These are phyloP conservation scores for Aspergillus versicolor DNA, from an alignment of 2,329 filamentous ascomycete genomes.

Conservation along the genomic window DNA sequence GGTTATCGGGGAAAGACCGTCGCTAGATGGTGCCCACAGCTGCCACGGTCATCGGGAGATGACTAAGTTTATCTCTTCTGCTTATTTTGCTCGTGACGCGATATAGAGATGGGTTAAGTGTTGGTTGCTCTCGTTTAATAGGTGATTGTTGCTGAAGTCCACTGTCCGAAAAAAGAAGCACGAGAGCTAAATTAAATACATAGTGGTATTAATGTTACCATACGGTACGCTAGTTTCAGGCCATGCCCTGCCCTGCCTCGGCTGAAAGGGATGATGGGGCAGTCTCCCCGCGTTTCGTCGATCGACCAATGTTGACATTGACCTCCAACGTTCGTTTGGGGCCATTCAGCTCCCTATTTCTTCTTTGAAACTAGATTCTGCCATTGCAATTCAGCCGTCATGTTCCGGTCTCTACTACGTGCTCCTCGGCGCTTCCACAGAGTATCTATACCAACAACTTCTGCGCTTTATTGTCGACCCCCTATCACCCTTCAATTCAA, in stretches of 20 bases:
- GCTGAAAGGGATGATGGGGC: background rate
- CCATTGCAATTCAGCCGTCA: background rate
- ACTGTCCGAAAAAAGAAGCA: background rate
- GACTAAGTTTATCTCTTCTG: background rate
- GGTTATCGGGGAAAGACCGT: background rate
- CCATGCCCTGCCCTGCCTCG: background rate
- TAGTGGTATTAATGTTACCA: background rate
- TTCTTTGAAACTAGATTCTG: background rate
- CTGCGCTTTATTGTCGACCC: conserved; percentile 5
- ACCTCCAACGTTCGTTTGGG: background rate
- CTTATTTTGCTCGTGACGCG: background rate
- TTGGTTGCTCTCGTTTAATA: background rate
- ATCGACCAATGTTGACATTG: background rate
- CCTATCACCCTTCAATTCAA: background rate
- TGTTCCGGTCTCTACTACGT: conserved; percentile 13
- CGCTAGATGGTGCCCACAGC: background rate
- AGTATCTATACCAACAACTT: conserved; percentile 2
- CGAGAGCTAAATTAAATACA: background rate
- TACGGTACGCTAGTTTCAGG: background rate
- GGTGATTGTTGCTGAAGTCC: background rate
- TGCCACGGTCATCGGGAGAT: background rate
- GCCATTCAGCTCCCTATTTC: background rate
- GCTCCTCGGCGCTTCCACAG: conserved; percentile 10
- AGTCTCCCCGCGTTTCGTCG: background rate
- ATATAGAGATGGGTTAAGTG: background rate